Evolutionary conservation across 2,329 filamentous ascomycete genomes (phyloP).

Genomic region (Microsporum ferrugineum): DNA sequence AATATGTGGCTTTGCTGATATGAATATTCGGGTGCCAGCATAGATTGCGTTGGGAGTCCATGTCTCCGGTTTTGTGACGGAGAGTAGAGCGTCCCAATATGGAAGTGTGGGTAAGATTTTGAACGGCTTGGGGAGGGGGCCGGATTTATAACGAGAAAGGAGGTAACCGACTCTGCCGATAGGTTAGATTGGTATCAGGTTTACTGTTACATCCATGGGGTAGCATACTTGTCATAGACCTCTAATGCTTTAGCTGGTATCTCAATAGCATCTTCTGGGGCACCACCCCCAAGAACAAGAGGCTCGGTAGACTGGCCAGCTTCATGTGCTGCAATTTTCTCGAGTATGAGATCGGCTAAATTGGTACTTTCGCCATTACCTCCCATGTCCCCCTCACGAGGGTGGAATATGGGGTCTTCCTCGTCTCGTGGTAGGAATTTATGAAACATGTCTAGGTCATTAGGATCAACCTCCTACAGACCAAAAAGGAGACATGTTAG

Average conservation of each 20-base stretch:
- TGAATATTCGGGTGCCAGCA: conserved; percentile 84
- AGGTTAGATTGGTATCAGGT: background rate
- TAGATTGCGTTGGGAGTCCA: conserved; percentile 75
- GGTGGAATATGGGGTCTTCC: conserved; percentile 60
- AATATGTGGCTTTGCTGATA: conserved; percentile 66
- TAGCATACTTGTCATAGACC: conserved; percentile 69
- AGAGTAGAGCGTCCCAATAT: conserved; percentile 79
- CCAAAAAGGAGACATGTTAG: background rate
- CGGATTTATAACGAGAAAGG: conserved; percentile 84
- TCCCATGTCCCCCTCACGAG: conserved; percentile 34
- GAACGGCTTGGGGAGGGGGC: conserved; percentile 94
- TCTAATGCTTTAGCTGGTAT: conserved; percentile 85
- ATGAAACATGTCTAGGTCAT: conserved; percentile 81
- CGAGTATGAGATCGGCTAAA: conserved; percentile 80
- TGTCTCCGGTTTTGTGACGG: conserved; percentile 67
- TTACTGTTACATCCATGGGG: background rate
- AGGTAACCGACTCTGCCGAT: conserved; percentile 62
- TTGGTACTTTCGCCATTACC: conserved; percentile 54
- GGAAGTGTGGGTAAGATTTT: conserved; percentile 90
- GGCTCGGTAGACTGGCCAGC: conserved; percentile 45
- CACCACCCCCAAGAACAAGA: conserved; percentile 42
- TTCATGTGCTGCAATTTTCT: conserved; percentile 89
- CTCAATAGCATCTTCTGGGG: conserved; percentile 69
- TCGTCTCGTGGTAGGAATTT: conserved; percentile 72
- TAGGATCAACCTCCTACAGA: conserved; percentile 65